Conservation (phyloP, 805 yeast genomes). For the Saccharomyces mikatae region DNA sequence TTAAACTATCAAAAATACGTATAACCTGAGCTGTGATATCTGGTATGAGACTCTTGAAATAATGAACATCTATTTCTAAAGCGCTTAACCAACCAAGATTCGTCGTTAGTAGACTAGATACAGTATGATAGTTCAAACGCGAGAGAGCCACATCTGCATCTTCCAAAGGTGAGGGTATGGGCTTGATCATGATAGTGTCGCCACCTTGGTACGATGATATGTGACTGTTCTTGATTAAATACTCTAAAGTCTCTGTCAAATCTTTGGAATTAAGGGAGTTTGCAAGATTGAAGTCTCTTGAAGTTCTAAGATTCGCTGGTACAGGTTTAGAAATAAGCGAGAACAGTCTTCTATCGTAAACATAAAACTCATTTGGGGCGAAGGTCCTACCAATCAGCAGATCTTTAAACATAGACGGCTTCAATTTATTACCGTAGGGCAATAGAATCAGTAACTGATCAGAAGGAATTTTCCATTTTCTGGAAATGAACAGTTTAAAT, state of each 20-base stretch:
- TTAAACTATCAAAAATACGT: slow-evolving; percentile 39
- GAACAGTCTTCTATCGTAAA: slow-evolving; percentile 56
- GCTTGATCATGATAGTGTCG: not conserved
- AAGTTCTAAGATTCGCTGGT: not conserved
- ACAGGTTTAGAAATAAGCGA: slow-evolving; percentile 25
- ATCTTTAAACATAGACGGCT: slow-evolving; percentile 33
- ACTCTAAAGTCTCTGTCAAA: not conserved
- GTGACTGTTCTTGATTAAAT: not conserved
- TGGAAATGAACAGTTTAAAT: slow-evolving; percentile 35
- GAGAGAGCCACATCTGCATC: slow-evolving; percentile 13
- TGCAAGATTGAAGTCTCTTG: not conserved
- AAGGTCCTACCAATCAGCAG: slow-evolving; percentile 28
- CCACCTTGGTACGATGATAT: not conserved
- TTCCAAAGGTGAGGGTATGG: slow-evolving; percentile 24
- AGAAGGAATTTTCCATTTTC: slow-evolving; percentile 35
- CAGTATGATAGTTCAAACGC: slow-evolving; percentile 11
- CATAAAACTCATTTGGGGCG: slow-evolving; percentile 41
- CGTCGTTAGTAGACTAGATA: slow-evolving; percentile 34
- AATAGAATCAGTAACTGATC: slow-evolving; percentile 46
- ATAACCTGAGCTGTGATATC: slow-evolving; percentile 32
- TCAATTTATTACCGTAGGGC: slow-evolving; percentile 57
- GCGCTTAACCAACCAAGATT: slow-evolving; percentile 48
- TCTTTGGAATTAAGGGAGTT: not conserved
- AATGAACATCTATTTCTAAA: slow-evolving; percentile 35
- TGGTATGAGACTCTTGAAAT: slow-evolving; percentile 24